Evolutionary conservation across 2,329 filamentous ascomycete genomes (phyloP), one percentile per base, ranked within the genome.

Genomic region (Gnomoniopsis sp.): DNA sequence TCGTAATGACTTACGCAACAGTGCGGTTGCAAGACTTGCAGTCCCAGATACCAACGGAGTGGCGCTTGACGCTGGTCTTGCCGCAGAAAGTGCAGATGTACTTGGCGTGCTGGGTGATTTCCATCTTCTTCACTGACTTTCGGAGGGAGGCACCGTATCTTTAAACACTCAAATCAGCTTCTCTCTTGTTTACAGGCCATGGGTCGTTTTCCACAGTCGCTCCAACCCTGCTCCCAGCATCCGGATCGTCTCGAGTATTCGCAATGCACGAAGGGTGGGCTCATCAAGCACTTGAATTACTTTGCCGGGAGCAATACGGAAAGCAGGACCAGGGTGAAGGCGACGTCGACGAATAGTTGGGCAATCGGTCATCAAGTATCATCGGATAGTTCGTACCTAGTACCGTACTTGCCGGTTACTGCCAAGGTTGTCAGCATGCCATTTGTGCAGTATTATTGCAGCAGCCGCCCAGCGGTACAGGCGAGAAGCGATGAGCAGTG

Each of bases 111-210:
- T 98, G 95, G 74, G 91, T 90, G 79, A 98, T 90, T 89, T 98
- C 95, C 89, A 97, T 96, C 90, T 97, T 97, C 91, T 98, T 98
- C 76, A 95, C 89, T 79, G 92, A 93, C 88, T 98, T 98, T 83
- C 93, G 91, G 81, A 98, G 91, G 74, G 95, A 98, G 77, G 95
- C 93, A 93, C 93, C 95, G 82, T 96, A 96, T 87, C 91, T 93
- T 70, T 63, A 64, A 46, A 46, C n/a, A 14, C 36, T 30, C 62
- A 71, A 66, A 72, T 72, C 70, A 65, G 58, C 54, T 57, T 44
- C 22, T 46, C 26, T 57, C 51, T 23, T 3, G 26, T 23, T 12
- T 49, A 12, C 34, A 15, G 34, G 12, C 33, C 49, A 23, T 23
- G 11, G 10, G 19, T 19, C 57, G 11, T 49, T 7, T 43, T 54